A percentile compares a stretch with the other conserved stretches of the same genome.
Conservation (phyloP, 2,329 filamentous ascomycete genomes). For the Metarhizium anisopliae region DNA sequence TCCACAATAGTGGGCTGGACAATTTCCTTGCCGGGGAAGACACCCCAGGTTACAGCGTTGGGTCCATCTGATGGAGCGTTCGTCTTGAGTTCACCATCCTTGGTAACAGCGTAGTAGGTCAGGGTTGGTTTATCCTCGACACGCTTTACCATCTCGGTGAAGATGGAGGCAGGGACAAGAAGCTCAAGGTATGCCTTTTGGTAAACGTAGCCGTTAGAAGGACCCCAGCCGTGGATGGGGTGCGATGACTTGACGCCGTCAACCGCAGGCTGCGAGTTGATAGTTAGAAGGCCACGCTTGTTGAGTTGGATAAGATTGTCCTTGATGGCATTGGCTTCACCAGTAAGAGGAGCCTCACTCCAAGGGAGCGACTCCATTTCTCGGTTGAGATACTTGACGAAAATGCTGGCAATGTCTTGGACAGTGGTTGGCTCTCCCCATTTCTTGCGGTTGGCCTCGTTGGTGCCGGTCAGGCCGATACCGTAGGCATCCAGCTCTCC, state of each 20-base stretch:
- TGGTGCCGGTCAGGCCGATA: conserved; percentile 86
- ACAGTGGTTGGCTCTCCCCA: conserved; percentile 82
- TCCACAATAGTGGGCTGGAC: conserved; percentile 99
- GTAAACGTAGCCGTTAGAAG: conserved; percentile 91
- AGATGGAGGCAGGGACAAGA: conserved; percentile 71
- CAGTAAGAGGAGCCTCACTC: conserved; percentile 83
- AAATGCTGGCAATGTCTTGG: conserved; percentile 72
- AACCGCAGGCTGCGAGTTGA: conserved; percentile 95
- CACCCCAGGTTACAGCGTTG: conserved; percentile 98
- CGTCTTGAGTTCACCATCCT: conserved; percentile 69
- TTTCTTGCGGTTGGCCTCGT: conserved; percentile 89
- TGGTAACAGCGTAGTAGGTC: conserved; percentile 91
- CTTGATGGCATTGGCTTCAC: conserved; percentile 72
- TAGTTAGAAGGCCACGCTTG: conserved; percentile 76
- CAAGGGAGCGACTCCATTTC: conserved; percentile 79
- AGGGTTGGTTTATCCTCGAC: conserved; percentile 72
- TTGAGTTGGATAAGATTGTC: conserved; percentile 74
- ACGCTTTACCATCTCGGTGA: conserved; percentile 66
- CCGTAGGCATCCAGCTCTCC: conserved; percentile 92
- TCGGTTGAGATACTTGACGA: conserved; percentile 76
- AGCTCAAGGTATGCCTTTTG: conserved; percentile 97
- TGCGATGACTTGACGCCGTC: conserved; percentile 84
- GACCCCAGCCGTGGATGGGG: conserved; percentile 87
- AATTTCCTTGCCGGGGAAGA: conserved; percentile 97
- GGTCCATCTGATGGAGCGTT: conserved; percentile 81